These are phyloP conservation scores for Trichocladium antarcticum DNA, from an alignment of 495 filamentous ascomycete species.

Conservation along the genomic window DNA sequence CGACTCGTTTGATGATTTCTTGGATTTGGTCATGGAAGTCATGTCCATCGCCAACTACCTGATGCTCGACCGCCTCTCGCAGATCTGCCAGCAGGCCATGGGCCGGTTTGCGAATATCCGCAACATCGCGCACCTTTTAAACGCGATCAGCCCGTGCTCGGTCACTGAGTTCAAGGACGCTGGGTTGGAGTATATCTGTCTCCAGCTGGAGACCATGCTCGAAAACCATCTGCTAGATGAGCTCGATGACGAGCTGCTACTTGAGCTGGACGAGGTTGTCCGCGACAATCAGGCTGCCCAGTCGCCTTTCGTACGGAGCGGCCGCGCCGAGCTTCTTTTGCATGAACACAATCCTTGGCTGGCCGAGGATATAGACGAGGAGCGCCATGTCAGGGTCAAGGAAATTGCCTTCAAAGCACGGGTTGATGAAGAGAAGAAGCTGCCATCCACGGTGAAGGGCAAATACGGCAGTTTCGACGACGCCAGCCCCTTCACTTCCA, in stretches of 20 bases:
- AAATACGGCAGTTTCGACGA: conserved; percentile 49
- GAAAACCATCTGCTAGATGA: conserved; percentile 77
- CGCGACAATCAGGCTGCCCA: conserved; percentile 68
- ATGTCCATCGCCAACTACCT: conserved; percentile 84
- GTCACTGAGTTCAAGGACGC: conserved; percentile 80
- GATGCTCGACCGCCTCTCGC: conserved; percentile 83
- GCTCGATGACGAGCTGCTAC: conserved; percentile 71
- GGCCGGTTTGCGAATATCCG: conserved; percentile 81
- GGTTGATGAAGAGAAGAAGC: conserved; percentile 47
- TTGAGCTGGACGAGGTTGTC: conserved; percentile 67
- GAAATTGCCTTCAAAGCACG: conserved; percentile 49
- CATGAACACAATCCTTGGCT: conserved; percentile 57
- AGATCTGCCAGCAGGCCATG: conserved; percentile 78
- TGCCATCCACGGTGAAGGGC: conserved; percentile 37
- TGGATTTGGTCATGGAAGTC: conserved; percentile 84
- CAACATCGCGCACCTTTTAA: conserved; percentile 75
- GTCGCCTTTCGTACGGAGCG: conserved; percentile 63
- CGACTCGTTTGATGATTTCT: conserved; percentile 65
- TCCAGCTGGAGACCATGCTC: conserved; percentile 81
- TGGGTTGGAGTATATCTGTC: conserved; percentile 78
- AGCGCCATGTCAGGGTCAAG: conserved; percentile 37
- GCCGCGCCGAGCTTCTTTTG: conserved; percentile 56
- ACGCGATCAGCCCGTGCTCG: conserved; percentile 68
- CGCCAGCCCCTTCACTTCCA: conserved; percentile 37
- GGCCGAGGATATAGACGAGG: conserved; percentile 42